phyloP scores from a whole-genome alignment of 129 eudicot species.

The Arctium lappa region DNA sequence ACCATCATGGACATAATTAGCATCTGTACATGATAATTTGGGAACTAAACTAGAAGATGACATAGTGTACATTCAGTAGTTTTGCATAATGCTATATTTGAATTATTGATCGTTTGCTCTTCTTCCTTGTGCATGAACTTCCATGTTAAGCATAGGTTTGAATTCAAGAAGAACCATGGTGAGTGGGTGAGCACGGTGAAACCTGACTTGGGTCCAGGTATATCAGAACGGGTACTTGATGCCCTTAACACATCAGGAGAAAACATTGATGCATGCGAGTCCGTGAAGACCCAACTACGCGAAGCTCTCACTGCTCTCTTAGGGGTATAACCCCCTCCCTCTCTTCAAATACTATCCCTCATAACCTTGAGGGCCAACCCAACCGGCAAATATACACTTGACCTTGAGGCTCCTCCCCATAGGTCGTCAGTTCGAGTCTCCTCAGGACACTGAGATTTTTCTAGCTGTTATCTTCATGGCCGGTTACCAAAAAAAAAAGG shows the following conservation, averaged over 20 bases:
- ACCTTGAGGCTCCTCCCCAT: no score
- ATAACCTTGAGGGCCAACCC: background rate
- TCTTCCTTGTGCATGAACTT: background rate
- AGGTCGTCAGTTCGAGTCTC: no score
- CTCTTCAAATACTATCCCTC: background rate
- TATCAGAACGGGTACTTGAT: slow-evolving; percentile 69
- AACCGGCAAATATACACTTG: no score
- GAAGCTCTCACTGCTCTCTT: slow-evolving; percentile 64
- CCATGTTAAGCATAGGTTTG: slow-evolving; percentile 40
- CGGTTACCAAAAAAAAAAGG: background rate
- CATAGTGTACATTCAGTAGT: background rate
- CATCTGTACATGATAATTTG: background rate
- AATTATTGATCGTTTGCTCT: background rate
- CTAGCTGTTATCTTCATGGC: background rate
- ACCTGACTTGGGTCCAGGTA: slow-evolving; percentile 76
- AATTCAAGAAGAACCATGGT: slow-evolving; percentile 87
- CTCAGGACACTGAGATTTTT: no score
- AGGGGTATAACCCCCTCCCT: slow-evolving; percentile 47
- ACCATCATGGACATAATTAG: background rate
- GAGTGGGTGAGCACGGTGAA: slow-evolving; percentile 76
- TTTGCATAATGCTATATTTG: background rate
- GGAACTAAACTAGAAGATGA: background rate
- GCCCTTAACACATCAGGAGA: slow-evolving; percentile 59
- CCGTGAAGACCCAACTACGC: slow-evolving; percentile 51
- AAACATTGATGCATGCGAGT: slow-evolving; percentile 39